Evolutionary conservation across 2,329 filamentous ascomycete species (phyloP), one percentile per base, ranked within the genome.

Genomic region (Ceratocystiopsis sp.): DNA sequence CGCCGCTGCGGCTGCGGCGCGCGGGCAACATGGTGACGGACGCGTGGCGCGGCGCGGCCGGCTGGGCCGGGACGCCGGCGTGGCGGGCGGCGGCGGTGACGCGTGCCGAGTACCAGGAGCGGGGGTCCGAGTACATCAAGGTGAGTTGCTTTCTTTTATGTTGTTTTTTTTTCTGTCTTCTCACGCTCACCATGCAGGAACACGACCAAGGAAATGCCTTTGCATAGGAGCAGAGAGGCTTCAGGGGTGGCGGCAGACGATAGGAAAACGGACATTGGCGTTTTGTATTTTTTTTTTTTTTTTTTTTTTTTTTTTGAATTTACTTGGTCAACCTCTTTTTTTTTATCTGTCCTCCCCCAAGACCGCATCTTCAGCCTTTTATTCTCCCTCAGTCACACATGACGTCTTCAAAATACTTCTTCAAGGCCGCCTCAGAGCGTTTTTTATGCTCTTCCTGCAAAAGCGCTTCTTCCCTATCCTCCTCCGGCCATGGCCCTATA

Each of bases 81-180:
- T 78, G 78, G 62, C 75, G 69, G 57, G 61, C 64, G 34, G 75
- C 76, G 5, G 80, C 76, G 48, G 72, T 98, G 37, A 82, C 79
- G 2, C 76, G 73, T 53, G 80, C 80, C 51, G 91, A 96, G 61
- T 98, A 85, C 62, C 60, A 75, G 52, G 91, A 98, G 67, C 95
- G 93, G 67, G 91, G 91, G 1, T 69, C 77, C 18, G 89, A 96
- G 53, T 96, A 96, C 65, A 72, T 96, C 58, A 94, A 93, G 75
- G 86, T 74, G 53, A 48, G 68, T 44, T 35, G 38, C 45, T 43
- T 37, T 47, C 43, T 36, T 11, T 15, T 4, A 7, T 10, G n/a
- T n/a, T 46, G 37, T 46, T 32, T 17, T 38, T 19, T 35, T 17
- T 33, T 35, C 41, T 32, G n/a, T 36, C 13, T 37, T 12, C 21